A percentile compares a stretch with the other conserved stretches of the same genome.
Evolutionary conservation across 495 filamentous ascomycete species (phyloP).

Genomic region (Talaromyces borbonicus): DNA sequence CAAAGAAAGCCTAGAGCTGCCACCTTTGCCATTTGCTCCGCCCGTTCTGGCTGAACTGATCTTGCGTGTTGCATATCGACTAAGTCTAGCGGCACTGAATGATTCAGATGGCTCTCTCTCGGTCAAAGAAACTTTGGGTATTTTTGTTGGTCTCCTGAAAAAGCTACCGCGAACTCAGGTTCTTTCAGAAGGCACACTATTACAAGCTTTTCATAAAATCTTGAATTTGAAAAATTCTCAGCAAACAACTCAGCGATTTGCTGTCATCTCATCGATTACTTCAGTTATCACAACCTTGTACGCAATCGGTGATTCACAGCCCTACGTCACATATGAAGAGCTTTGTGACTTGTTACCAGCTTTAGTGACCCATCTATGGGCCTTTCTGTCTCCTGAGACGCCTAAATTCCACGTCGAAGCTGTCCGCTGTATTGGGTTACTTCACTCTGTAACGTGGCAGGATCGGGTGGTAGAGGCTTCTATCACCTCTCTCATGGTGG

Average conservation of each 20-base stretch:
- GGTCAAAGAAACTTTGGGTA: slow-evolving; percentile 32
- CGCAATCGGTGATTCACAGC: slow-evolving; percentile 35
- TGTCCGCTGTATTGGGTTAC: slow-evolving; percentile 72
- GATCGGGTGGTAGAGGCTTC: slow-evolving; percentile 65
- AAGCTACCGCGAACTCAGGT: slow-evolving; percentile 45
- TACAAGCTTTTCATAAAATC: slow-evolving; percentile 41
- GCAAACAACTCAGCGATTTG: slow-evolving; percentile 26
- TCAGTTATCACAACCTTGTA: slow-evolving; percentile 54
- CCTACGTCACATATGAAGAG: slow-evolving; percentile 43
- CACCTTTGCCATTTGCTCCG: slow-evolving; percentile 46
- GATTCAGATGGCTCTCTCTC: slow-evolving; percentile 13
- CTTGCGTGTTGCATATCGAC: slow-evolving; percentile 46
- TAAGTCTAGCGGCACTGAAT: slow-evolving; percentile 35
- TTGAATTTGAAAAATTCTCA: slow-evolving; percentile 14
- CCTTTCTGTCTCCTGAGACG: slow-evolving; percentile 63
- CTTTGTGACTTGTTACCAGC: slow-evolving; percentile 56
- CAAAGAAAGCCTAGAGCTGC: slow-evolving; percentile 34
- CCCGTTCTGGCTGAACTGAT: slow-evolving; percentile 50
- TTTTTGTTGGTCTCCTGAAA: slow-evolving; percentile 48
- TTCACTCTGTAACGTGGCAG: slow-evolving; percentile 57
- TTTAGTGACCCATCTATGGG: slow-evolving; percentile 65
- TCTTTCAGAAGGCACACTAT: slow-evolving; percentile 43
- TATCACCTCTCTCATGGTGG: slow-evolving; percentile 63
- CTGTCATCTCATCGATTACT: slow-evolving; percentile 47
- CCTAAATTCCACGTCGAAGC: slow-evolving; percentile 92